Evolutionary conservation across 108 stramenopile genomes (phyloP), one percentile per base, ranked within the genome.

Genomic region (Skeletonema tropicum): DNA sequence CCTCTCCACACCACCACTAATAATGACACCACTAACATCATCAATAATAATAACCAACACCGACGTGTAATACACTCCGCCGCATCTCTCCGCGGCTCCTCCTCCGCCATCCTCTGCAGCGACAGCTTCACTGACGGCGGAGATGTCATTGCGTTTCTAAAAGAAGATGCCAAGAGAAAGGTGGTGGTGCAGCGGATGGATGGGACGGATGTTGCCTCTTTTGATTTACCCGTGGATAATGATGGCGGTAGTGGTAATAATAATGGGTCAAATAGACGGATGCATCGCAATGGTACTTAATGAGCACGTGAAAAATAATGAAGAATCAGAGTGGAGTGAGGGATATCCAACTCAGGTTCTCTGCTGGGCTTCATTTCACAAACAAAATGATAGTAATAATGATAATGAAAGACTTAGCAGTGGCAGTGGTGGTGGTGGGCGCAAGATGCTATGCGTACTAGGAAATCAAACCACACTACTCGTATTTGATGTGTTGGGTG

Each of bases 301-400:
- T 29, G 26, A 29, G 26, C 26, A 29, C n/a, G n/a, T 29, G 12
- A 38, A 36, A 13, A 13, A 32, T 2, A n/a, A 5, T 42, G 3
- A n/a, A 5, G 15, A 2, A 21, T 63, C 19, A 29, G 70, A 60
- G 30, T 13, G 42, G 39, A 58, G 59, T 23, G 52, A 23, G 3
- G 52, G 52, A 29, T 68, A 66, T 33, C 32, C 45, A 1, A 64
- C 61, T 70, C 76, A 71, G 30, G 52, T 81, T 2, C 25, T 92
- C 19, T 90, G 89, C 65, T 92, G 92, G 92, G 84, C 92, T 3
- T 76, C 89, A 29, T 92, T 92, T 77, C 76, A 73, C 7, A 71
- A 80, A 21, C 41, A 58, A 19, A 21, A 41, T 12, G 31, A 9
- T 26, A 32, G 33, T 29, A 48, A 45, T 38, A 3, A 21, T 41